Evolutionary conservation across 2,329 filamentous ascomycete genomes (phyloP).

Genomic region (Fusarium haematococcum): DNA sequence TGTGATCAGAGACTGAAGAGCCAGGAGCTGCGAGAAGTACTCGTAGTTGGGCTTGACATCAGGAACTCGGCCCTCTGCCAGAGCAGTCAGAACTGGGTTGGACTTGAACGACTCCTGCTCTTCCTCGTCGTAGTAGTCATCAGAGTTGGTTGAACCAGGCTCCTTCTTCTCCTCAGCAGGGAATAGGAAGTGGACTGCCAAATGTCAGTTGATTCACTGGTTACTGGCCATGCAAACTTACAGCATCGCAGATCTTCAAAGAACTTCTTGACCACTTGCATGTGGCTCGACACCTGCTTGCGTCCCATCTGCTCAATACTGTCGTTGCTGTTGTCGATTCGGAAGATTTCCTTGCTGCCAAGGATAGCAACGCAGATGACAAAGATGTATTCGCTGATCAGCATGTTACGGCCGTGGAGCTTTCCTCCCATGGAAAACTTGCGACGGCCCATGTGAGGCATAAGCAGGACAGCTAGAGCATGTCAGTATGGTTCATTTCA

Average conservation of each 20-base stretch:
- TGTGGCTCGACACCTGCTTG: conserved; percentile 78
- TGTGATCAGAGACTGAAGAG: conserved; percentile 64
- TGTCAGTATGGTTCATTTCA: conserved; percentile 33
- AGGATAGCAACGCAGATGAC: conserved; percentile 53
- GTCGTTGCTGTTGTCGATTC: conserved; percentile 58
- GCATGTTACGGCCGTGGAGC: conserved; percentile 76
- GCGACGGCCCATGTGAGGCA: conserved; percentile 74
- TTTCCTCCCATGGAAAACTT: conserved; percentile 75
- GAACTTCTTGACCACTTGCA: conserved; percentile 77
- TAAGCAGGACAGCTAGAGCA: conserved; percentile 69
- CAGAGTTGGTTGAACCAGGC: conserved; percentile 71
- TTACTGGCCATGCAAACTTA: conserved; percentile 54
- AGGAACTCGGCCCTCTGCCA: conserved; percentile 68
- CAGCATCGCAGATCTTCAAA: conserved; percentile 72
- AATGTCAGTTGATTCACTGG: conserved; percentile 18
- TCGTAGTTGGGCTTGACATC: conserved; percentile 72
- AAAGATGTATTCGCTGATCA: conserved; percentile 76
- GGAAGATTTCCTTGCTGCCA: conserved; percentile 57
- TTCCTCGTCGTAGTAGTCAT: conserved; percentile 59
- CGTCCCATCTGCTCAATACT: conserved; percentile 62
- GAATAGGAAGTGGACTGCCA: conserved; percentile 71
- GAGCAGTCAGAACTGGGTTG: conserved; percentile 71
- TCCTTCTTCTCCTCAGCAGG: conserved; percentile 67
- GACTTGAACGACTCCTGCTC: conserved; percentile 70
- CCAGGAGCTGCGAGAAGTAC: conserved; percentile 69